Evolutionary conservation across 805 yeast genomes (phyloP), one percentile per base, ranked within the genome.

Genomic region (Ogataea nitratoaversa): DNA sequence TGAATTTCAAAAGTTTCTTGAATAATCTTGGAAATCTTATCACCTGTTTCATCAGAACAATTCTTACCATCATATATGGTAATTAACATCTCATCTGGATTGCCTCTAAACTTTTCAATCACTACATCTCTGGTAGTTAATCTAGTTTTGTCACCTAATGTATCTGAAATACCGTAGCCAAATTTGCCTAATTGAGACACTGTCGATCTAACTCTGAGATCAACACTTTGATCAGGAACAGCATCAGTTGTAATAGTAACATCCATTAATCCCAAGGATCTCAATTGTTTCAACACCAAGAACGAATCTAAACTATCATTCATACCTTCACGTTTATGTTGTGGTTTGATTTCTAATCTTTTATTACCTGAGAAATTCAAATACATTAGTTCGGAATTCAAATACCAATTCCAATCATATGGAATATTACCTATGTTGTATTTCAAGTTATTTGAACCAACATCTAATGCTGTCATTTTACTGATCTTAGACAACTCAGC

Each of bases 401-500:
- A 81, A 52, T 84, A 81, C 99, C 99, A 93, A 63, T 88, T 93
- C 97, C 98, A 93, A 59, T 93, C 99, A 57, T 87, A 91, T 13
- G 93, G 95, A 75, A 89, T 86, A 60, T 93, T 93, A 3, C 93
- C 84, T 41, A 91, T 88, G 53, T 93, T 93, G 62, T 93, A 93
- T 54, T 89, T 85, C 62, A 93, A 68, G 45, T 81, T 82, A 59
- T 93, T 93, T 2, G 95, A 85, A 3, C 97, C 95, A 14, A 87
- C 93, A 65, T 93, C 99, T 28, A 93, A 71, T 8, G 80, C 82
- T 24, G 74, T 75, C 54, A 93, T 65, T 19, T 76, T 72, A 1
- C 64, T 56, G 34, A 89, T 71, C 42, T 81, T 81, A 8, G 91
- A 79, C 35, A 93, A 62, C 56, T 91, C 99, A 0, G 96, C 83